These are phyloP conservation scores for Gamsiella multidivaricata DNA, from an alignment of 192 early-diverging fungal species.

Conservation along the genomic window DNA sequence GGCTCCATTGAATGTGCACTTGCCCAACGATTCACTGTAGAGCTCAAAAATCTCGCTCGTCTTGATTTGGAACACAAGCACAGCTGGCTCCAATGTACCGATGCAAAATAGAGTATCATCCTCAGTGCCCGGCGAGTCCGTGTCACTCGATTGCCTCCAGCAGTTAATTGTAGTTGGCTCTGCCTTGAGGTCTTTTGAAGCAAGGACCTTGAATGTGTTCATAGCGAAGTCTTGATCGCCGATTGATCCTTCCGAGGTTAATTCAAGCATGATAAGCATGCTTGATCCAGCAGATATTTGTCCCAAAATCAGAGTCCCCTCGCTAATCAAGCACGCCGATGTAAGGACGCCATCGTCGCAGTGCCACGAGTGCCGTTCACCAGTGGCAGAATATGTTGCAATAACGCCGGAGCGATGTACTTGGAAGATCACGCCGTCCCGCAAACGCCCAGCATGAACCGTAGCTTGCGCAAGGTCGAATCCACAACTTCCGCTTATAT, in stretches of 20 bases:
- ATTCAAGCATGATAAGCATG: constrained; percentile 29
- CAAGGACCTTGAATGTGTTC: background rate
- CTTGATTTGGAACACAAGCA: constrained; percentile 19
- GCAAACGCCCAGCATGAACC: constrained; percentile 25
- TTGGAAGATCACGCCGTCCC: constrained; percentile 26
- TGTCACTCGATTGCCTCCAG: background rate
- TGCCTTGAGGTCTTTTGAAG: constrained; percentile 1
- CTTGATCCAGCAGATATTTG: constrained; percentile 23
- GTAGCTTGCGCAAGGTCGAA: constrained; percentile 23
- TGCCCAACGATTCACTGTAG: constrained; percentile 31
- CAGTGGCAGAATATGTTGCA: background rate
- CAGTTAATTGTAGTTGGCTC: constrained; percentile 44
- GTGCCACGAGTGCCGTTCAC: constrained; percentile 7
- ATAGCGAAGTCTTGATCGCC: background rate
- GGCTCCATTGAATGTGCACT: no score
- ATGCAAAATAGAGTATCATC: constrained; percentile 15
- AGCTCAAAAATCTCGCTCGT: constrained; percentile 3
- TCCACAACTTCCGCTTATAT: constrained; percentile 21
- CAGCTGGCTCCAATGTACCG: constrained; percentile 35
- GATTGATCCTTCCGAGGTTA: background rate
- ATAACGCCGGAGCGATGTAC: constrained; percentile 39
- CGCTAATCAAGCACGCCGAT: constrained; percentile 27
- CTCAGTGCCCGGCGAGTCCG: background rate
- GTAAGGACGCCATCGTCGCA: constrained; percentile 6
- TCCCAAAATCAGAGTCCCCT: constrained; percentile 15